These are phyloP conservation scores for Chlamydomonas eustigma DNA, from an alignment of 139 green algal species.

Conservation along the genomic window DNA sequence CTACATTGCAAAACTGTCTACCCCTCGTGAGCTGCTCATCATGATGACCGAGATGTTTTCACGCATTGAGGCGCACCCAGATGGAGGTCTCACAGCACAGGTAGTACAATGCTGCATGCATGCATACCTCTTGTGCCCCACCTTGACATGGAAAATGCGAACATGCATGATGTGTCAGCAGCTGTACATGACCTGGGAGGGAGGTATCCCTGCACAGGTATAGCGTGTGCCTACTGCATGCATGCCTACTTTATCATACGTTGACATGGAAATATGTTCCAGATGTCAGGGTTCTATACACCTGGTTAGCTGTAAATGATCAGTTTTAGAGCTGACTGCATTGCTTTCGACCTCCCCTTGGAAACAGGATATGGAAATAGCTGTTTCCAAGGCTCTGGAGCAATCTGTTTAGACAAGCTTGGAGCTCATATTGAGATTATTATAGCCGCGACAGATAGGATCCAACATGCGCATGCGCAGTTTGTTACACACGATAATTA, in stretches of 20 bases:
- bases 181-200: neutral
- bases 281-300: neutral
- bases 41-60: constrained; percentile 90
- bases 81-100: constrained; percentile 73
- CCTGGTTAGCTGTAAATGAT: neutral
- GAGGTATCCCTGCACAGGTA: neutral
- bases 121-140: no score
- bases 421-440: no score
- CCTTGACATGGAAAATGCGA: no score
- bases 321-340: neutral
- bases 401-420: constrained; percentile 66
- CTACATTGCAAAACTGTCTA: constrained; percentile 79
- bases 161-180: neutral
- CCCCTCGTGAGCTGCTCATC: constrained; percentile 86
- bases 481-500: no score
- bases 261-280: neutral
- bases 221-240: neutral
- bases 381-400: constrained; percentile 71
- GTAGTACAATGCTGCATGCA: constrained; percentile 1
- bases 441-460: no score
- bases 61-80: constrained; percentile 80
- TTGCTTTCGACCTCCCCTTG: neutral
- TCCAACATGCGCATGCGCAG: no score
- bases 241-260: neutral
- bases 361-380: constrained; percentile 83